Base-by-base conservation (phyloP, 495 filamentous ascomycete species). In the Staphylotrichum tortipilum region DNA sequence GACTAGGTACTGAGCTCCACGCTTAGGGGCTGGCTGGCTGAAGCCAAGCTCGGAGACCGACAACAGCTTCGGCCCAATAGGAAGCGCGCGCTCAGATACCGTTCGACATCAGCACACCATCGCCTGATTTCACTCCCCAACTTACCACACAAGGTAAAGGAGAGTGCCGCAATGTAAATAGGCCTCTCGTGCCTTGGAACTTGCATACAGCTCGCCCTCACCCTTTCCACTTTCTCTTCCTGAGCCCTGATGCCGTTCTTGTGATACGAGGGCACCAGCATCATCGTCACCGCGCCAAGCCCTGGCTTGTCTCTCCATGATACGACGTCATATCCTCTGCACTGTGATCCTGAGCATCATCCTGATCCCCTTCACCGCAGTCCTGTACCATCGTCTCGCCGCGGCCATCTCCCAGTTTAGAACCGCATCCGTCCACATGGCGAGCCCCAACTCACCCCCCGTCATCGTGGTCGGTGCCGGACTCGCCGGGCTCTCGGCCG, bases 381-480 rank as follows among this genome's bases (percentile, higher is more conserved):
- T 58, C 36, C 3, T 58, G 26, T 56, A 51, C 29, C 40, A 52
- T 22, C 49, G 44, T 15, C 21, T 51, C 43, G 34, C 35, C 26
- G 18, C 46, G 15, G n/a, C 38, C 2, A 0, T 39, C 24, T 22
- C 33, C 14, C 10, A 15, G 8, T 21, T 29, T 19, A 44, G 18
- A 35, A 17, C 29, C 9, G 28, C 34, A 4, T 10, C 29, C 18
- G 11, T 14, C 17, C 41, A 31, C 12, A 54, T 43, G 50, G 30
- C 49, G 23, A 37, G 24, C 18, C 15, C 41, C 14, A 18, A 31
- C 10, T 10, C 22, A 24, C 50, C 28, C 26, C 53, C 65, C 0
- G 71, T 75, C 40, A 73, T 79, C 10, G 63, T 75, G 1, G 68
- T 78, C 10, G 74, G 74, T 38, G 74, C 73, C 6, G 76, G 74